Percentiles rank a stretch among this genome's conserved stretches.
phyloP scores from a whole-genome alignment of 495 filamentous ascomycete genomes.

The Aspergillus bertholletiae region DNA sequence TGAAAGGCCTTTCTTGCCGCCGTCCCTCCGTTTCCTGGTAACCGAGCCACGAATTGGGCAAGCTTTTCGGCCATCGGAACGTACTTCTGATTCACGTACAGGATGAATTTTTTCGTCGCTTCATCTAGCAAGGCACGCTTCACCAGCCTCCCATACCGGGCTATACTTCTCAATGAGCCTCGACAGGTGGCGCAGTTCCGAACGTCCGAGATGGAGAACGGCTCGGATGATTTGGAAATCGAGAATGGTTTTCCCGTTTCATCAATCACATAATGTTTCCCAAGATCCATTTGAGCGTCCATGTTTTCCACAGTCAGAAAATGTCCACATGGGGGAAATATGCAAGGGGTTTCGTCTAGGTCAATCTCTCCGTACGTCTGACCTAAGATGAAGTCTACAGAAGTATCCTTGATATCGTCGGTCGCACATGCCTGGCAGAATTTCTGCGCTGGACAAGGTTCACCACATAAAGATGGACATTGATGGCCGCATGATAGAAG shows the following conservation, averaged over 20 bases:
- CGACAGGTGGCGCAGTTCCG: slow-evolving; percentile 64
- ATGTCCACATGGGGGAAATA: slow-evolving; percentile 66
- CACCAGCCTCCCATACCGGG: slow-evolving; percentile 65
- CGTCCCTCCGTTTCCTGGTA: slow-evolving; percentile 2
- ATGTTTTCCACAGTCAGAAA: slow-evolving; percentile 58
- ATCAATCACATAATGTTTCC: slow-evolving; percentile 50
- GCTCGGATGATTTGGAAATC: slow-evolving; percentile 38
- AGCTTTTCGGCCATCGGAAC: slow-evolving; percentile 45
- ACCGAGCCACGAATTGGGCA: slow-evolving; percentile 16
- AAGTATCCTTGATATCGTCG: slow-evolving; percentile 37
- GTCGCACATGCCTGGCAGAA: slow-evolving; percentile 57
- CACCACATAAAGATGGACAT: slow-evolving; percentile 67
- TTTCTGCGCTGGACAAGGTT: slow-evolving; percentile 50
- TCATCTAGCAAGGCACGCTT: slow-evolving; percentile 63
- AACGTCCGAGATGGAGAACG: slow-evolving; percentile 51
- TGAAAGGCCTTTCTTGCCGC: slow-evolving; percentile 11
- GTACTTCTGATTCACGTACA: slow-evolving; percentile 46
- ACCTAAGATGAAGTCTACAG: slow-evolving; percentile 53
- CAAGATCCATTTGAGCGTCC: slow-evolving; percentile 64
- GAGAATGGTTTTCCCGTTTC: slow-evolving; percentile 39
- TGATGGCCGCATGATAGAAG: slow-evolving; percentile 61
- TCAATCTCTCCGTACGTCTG: slow-evolving; percentile 53
- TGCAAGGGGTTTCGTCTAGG: slow-evolving; percentile 54
- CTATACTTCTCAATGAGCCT: slow-evolving; percentile 56
- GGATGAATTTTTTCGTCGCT: slow-evolving; percentile 63